Evolutionary conservation across 2,329 filamentous ascomycete genomes (phyloP), one percentile per base, ranked within the genome.

Genomic region (Calonectria naviculata): DNA sequence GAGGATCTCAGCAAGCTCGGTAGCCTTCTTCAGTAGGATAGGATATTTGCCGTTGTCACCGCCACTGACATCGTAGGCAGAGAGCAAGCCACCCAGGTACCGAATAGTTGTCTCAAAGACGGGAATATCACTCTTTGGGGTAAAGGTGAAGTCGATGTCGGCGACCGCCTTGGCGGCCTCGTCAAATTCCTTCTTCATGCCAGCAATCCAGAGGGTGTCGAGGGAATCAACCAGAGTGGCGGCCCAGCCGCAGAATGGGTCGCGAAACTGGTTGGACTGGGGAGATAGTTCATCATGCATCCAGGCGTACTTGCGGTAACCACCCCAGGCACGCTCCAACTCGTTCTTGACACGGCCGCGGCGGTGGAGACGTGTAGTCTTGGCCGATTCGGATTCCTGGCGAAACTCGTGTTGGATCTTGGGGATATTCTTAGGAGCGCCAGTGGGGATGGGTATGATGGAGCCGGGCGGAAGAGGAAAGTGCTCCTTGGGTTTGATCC

Each of bases 81-180:
- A 92, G 47, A 98, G 80, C 49, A 98, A 85, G 1, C 96, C 96
- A 36, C 96, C 96, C 5, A 98, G 87, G 78, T 98, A 98, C 63
- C 96, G 91, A 79, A 98, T 98, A 13, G 92, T 94, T 0, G 95
- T 97, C 83, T 98, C 95, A 77, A 98, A 98, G 9, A 97, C 88
- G n/a, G 95, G 95, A 54, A 98, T 97, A 58, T 93, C 90, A 42
- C 83, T 80, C 60, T 92, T 87, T 17, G 83, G 80, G 3, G 90
- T 92, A 13, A 89, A 93, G 3, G 94, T 97, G 77, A 98, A 98
- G 82, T 98, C 95, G 69, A 98, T 96, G 7, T 89, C 83, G 68
- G 87, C 87, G 26, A 95, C 90, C 4, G 89, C 91, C 63, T 89
- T 87, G 52, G 94, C 90, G 2, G 94, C 95, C 71, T 94, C 92